Conservation (phyloP, 2,329 filamentous ascomycete species). For the Scedosporium apiospermum region DNA sequence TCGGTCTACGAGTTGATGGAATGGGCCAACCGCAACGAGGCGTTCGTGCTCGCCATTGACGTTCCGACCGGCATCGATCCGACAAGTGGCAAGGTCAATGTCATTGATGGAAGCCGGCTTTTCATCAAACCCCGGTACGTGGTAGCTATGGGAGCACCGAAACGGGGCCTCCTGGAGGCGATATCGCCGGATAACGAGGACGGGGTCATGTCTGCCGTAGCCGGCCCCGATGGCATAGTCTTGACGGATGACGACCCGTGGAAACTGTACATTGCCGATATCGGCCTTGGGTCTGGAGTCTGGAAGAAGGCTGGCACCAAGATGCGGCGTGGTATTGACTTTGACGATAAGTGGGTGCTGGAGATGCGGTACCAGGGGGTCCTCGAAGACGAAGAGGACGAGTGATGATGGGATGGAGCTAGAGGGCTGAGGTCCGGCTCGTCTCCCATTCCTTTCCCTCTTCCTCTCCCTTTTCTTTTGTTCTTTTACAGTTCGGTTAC, state of each 20-base stretch:
- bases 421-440: not conserved
- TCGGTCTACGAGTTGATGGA: conserved; percentile 84
- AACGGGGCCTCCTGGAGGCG: conserved; percentile 72
- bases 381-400: conserved; percentile 18
- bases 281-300: conserved; percentile 72
- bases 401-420: conserved; percentile 10
- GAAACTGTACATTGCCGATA: conserved; percentile 77
- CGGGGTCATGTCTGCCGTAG: conserved; percentile 5
- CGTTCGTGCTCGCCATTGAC: conserved; percentile 78
- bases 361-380: conserved; percentile 47
- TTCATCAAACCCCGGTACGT: conserved; percentile 77
- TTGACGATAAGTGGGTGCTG: conserved; percentile 79
- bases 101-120: conserved; percentile 65
- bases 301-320: conserved; percentile 80
- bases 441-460: not conserved
- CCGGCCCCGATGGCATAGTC: conserved; percentile 17
- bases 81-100: conserved; percentile 55
- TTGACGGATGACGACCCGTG: conserved; percentile 49
- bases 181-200: conserved; percentile 34
- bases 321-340: conserved; percentile 76
- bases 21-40: conserved; percentile 84
- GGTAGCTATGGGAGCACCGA: conserved; percentile 77
- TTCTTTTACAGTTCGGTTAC: not conserved
- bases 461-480: not conserved
- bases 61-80: conserved; percentile 84